Base-by-base conservation (phyloP, 2,329 filamentous ascomycete genomes). In the Sordariomycetes sp. region DNA sequence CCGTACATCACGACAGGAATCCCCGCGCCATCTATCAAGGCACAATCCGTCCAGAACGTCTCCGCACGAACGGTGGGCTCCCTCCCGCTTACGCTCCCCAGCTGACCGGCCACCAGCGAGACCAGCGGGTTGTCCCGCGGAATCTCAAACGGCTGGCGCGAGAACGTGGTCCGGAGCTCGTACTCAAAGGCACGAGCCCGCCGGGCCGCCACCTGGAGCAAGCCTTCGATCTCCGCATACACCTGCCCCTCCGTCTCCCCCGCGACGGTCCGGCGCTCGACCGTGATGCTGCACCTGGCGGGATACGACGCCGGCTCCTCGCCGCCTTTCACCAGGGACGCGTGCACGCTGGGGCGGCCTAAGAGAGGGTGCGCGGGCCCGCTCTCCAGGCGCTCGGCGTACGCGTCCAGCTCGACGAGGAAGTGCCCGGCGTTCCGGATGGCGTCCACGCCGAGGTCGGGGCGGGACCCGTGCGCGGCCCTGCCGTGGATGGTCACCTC, bases 241-340 rank as follows among this genome's bases (percentile, higher is more conserved):
- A 79, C 70, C 0, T 63, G 62, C 3, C 72, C 65, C 0, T 66
- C 59, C 0, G 73, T 74, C 62, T 81, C 76, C 3, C 68, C 70
- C 2, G 74, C 66, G 0, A 81, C 62, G 0, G 77, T 81, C 8
- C 79, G 73, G 6, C 76, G 71, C 60, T 82, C 79, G 1, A 81
- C 55, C 0, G 71, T 72, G 20, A 81, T 67, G 0, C 69, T 76
- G 64, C 78, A 80, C n/a, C 67, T 66, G 0, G 70, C 74, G 0
- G 78, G 77, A 55, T 82, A 82, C 0, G 76, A 79, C 0, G 78
- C 78, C 0, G 70, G 67, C 55, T 81, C 79, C 58, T 81, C 76
- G 0, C 79, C 78, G 1, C 79, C 78, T 14, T 69, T 70, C 51
- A 81, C 76, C 6, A 77, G 60, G 0, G 75, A 75, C 4, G 75